phyloP scores from a whole-genome alignment of 2,329 filamentous ascomycete species.

The Pleurostoma richardsiae region DNA sequence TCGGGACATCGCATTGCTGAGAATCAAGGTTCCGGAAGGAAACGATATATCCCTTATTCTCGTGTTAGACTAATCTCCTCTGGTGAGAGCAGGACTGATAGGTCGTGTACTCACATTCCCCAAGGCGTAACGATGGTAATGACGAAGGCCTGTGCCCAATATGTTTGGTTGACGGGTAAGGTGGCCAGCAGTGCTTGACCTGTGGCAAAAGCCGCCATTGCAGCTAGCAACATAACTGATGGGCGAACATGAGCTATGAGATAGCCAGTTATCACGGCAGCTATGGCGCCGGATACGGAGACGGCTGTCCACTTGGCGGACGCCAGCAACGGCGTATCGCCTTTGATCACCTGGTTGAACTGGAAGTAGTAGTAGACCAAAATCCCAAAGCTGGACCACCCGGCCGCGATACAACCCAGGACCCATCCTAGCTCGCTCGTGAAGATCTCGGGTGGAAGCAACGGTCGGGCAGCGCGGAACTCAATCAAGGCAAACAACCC shows the following conservation, averaged over 20 bases:
- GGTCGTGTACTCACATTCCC: constrained; percentile 33
- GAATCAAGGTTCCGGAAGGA: constrained; percentile 45
- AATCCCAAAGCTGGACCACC: constrained; percentile 40
- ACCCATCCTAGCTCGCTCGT: constrained; percentile 42
- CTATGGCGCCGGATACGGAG: constrained; percentile 28
- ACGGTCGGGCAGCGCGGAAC: constrained; percentile 36
- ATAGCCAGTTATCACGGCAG: constrained; percentile 19
- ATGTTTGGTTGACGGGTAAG: constrained; percentile 41
- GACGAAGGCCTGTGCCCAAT: constrained; percentile 51
- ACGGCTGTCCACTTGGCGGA: constrained; percentile 32
- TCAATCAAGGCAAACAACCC: constrained; percentile 47
- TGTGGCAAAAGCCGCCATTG: constrained; percentile 21
- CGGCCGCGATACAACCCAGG: constrained; percentile 40
- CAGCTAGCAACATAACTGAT: constrained; percentile 22
- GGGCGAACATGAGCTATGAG: constrained; percentile 22
- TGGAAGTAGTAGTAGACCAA: constrained; percentile 32
- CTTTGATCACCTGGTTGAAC: constrained; percentile 17
- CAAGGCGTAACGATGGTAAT: constrained; percentile 41
- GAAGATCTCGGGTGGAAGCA: constrained; percentile 47
- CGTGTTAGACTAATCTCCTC: no score
- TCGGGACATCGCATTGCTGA: constrained; percentile 32
- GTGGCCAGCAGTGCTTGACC: constrained; percentile 23
- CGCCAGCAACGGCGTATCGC: constrained; percentile 28
- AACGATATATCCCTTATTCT: constrained; percentile 30
- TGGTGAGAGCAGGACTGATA: no score